Percentiles rank a stretch among this genome's conserved stretches.
Evolutionary conservation across 1,284 basidiomycete genomes (phyloP).

Genomic region (Tylopilus microsporus): DNA sequence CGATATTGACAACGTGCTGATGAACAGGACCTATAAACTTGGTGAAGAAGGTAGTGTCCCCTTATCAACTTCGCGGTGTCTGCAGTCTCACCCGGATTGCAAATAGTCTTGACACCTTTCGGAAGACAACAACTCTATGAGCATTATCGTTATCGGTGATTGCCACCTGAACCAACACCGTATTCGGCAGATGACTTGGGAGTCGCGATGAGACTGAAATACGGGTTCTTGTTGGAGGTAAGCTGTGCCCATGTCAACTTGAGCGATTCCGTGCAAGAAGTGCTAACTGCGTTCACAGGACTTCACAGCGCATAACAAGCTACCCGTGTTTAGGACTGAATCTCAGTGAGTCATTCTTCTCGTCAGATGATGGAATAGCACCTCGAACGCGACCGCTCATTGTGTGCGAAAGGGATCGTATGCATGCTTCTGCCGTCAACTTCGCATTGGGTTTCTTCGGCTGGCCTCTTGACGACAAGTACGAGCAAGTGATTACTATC

Average conservation of each 20-base stretch:
- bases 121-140: constrained; percentile 75
- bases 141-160: constrained; percentile 22
- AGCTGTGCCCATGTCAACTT: background rate
- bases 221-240: constrained; percentile 31
- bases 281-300: constrained; percentile 42
- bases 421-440: constrained; percentile 78
- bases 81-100: background rate
- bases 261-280: background rate
- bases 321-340: no score
- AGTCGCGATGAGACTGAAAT: constrained; percentile 70
- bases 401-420: constrained; percentile 55
- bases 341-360: background rate
- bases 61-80: background rate
- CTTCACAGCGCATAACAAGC: constrained; percentile 63
- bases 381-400: background rate
- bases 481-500: constrained; percentile 76
- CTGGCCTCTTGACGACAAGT: constrained; percentile 71
- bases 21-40: constrained; percentile 68
- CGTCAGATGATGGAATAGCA: background rate
- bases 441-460: constrained; percentile 88
- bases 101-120: constrained; percentile 70
- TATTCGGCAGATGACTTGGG: constrained; percentile 57
- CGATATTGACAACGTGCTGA: background rate
- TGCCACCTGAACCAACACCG: background rate
- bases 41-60: constrained; percentile 61